These are phyloP conservation scores for Yamadazyma sp. DNA, from an alignment of 805 yeast genomes.

Conservation along the genomic window DNA sequence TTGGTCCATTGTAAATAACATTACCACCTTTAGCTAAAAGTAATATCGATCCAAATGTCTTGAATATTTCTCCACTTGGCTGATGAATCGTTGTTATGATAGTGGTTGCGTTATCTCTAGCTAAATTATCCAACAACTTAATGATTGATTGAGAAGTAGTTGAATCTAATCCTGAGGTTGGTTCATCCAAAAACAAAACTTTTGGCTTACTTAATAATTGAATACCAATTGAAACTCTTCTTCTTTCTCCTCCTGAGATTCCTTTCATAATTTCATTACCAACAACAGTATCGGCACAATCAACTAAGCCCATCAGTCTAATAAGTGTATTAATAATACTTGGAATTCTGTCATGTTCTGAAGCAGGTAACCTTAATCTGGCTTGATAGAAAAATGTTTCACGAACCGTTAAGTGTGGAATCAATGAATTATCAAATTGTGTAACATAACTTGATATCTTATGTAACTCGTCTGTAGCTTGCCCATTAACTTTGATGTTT, in stretches of 20 bases:
- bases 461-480: constrained; percentile 23
- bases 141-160: constrained; percentile 71
- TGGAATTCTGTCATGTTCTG: constrained; percentile 38
- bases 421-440: constrained; percentile 73
- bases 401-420: constrained; percentile 69
- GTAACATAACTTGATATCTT: constrained; percentile 67
- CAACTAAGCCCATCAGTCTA: constrained; percentile 62
- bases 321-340: constrained; percentile 56
- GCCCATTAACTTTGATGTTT: constrained; percentile 21
- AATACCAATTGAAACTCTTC: constrained; percentile 79
- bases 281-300: constrained; percentile 69
- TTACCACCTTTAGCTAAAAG: constrained; percentile 70
- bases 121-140: constrained; percentile 53
- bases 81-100: constrained; percentile 78
- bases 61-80: constrained; percentile 67
- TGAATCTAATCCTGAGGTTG: constrained; percentile 85
- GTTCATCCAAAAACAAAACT: constrained; percentile 75
- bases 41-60: constrained; percentile 66
- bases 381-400: constrained; percentile 79
- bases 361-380: constrained; percentile 52
- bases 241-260: constrained; percentile 57
- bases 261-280: constrained; percentile 40
- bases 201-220: constrained; percentile 73
- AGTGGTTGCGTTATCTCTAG: constrained; percentile 60
- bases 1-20: constrained; percentile 65